Base-by-base conservation (phyloP, 805 yeast species). In the Komagataella pastoris region DNA sequence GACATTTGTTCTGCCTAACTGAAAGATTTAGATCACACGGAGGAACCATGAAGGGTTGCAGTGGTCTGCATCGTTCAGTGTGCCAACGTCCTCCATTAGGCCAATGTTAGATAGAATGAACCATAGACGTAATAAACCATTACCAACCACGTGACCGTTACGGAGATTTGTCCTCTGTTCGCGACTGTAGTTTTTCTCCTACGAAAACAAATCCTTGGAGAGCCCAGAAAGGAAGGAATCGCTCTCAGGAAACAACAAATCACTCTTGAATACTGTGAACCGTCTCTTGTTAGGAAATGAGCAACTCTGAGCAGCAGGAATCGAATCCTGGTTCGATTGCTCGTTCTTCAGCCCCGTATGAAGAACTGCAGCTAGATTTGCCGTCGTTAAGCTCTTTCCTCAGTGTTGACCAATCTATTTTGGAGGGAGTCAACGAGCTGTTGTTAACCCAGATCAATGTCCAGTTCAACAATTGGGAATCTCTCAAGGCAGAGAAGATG, bases 1-100 rank as follows among this genome's bases (percentile, higher is more conserved):
- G 76, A 75, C 57, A 74, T 74, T 56, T 71, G 79, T 52, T 58
- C 59, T 10, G 40, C 14, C 14, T 30, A 8, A 30, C 40, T 30
- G 40, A 30, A 12, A 6, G 7, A 30, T 7, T 5, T 30, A 3
- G 4, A 10, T 1, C 1, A 10, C 6, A 14, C 6, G 0, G 14
- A 14, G 40, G 14, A 30, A 24, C 1, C 36, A 24, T 3, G 36
- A 24, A 7, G 14, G 40, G 40, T 2, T 10, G 40, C 23, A 21
- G n/a, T 10, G 7, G 14, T 8, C 14, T 30, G 3, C 40, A 6
- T 10, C 14, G 14, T 10, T 14, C 40, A 30, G 4, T 30, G 14
- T 30, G 14, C 14, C 40, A 24, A 8, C 6, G 12, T 30, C 40
- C 40, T 30, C 40, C 12, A 30, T 10, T 30, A 10, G 40, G 14